Evolutionary conservation across 306 rosid species (phyloP).

Genomic region (Trifolium fragiferum): DNA sequence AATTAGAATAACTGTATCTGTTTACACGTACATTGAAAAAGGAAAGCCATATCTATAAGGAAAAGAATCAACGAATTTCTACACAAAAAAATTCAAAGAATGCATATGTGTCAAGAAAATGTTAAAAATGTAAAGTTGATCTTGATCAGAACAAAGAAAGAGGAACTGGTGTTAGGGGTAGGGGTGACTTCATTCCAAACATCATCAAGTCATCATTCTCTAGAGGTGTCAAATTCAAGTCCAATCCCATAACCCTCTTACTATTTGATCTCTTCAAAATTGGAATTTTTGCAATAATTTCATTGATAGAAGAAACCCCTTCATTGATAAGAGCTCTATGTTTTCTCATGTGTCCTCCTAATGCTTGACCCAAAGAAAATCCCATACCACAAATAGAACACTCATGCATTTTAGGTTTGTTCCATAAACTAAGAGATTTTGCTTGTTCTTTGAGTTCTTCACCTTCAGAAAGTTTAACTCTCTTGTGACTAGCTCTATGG

Average conservation of each 20-base stretch:
- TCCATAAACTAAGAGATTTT: constrained; percentile 31
- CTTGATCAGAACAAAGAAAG: constrained; percentile 31
- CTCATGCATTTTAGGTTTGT: constrained; percentile 56
- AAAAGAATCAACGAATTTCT: constrained; percentile 22
- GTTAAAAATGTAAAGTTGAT: background rate
- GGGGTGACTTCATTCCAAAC: constrained; percentile 50
- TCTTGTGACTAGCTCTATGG: constrained; percentile 88
- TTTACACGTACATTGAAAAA: background rate
- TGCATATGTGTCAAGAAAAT: background rate
- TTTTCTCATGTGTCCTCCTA: constrained; percentile 91
- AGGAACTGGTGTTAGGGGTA: background rate
- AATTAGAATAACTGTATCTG: background rate
- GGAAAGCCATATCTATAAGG: background rate
- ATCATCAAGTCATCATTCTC: constrained; percentile 70
- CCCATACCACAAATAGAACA: constrained; percentile 71
- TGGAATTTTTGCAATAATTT: constrained; percentile 45
- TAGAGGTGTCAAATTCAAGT: constrained; percentile 69
- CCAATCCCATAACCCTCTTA: constrained; percentile 56
- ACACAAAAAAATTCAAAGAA: constrained; percentile 37
- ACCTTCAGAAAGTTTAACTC: constrained; percentile 27
- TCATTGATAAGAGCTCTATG: constrained; percentile 52
- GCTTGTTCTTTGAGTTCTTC: constrained; percentile 29
- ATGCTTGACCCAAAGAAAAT: constrained; percentile 80
- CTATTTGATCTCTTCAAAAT: constrained; percentile 64
- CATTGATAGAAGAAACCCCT: constrained; percentile 36